phyloP scores from a whole-genome alignment of 805 yeast species.

The Torulaspora franciscae region DNA sequence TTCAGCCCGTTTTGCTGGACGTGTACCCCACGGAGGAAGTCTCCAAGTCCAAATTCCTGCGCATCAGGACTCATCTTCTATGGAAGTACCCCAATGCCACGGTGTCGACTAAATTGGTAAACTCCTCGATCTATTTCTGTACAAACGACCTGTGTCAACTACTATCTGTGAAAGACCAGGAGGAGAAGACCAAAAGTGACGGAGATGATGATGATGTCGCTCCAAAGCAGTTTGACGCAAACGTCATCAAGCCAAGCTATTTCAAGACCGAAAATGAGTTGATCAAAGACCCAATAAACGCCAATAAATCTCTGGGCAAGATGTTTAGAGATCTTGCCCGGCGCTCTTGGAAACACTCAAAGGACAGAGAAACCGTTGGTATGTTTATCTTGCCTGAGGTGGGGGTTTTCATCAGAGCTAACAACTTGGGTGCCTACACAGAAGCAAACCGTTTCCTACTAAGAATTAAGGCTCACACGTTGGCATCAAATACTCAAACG shows the following conservation, averaged over 20 bases:
- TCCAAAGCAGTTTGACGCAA: constrained; percentile 7
- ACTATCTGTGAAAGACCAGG: constrained; percentile 37
- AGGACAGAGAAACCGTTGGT: constrained; percentile 55
- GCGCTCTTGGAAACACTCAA: constrained; percentile 82
- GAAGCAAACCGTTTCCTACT: constrained; percentile 82
- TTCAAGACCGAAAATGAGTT: constrained; percentile 31
- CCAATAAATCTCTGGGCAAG: constrained; percentile 52
- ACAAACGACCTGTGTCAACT: constrained; percentile 49
- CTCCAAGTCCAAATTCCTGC: constrained; percentile 63
- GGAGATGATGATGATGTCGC: constrained; percentile 11
- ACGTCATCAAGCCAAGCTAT: constrained; percentile 29
- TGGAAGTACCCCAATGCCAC: constrained; percentile 82
- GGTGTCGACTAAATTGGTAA: constrained; percentile 70
- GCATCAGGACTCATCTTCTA: constrained; percentile 76
- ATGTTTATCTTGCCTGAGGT: constrained; percentile 66
- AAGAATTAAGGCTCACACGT: constrained; percentile 53
- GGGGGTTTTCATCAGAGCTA: constrained; percentile 68
- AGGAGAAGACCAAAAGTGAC: constrained; percentile 6
- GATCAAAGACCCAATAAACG: constrained; percentile 27
- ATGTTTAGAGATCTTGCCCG: constrained; percentile 83
- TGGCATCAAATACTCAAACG: constrained; percentile 25
- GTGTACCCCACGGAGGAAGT: constrained; percentile 64
- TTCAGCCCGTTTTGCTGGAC: constrained; percentile 53
- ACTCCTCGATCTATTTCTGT: constrained; percentile 68
- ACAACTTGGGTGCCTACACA: constrained; percentile 74